A percentile compares a stretch with the other conserved stretches of the same genome.
Evolutionary conservation across 2,329 filamentous ascomycete genomes (phyloP).

Genomic region (Fusarium domesticum): DNA sequence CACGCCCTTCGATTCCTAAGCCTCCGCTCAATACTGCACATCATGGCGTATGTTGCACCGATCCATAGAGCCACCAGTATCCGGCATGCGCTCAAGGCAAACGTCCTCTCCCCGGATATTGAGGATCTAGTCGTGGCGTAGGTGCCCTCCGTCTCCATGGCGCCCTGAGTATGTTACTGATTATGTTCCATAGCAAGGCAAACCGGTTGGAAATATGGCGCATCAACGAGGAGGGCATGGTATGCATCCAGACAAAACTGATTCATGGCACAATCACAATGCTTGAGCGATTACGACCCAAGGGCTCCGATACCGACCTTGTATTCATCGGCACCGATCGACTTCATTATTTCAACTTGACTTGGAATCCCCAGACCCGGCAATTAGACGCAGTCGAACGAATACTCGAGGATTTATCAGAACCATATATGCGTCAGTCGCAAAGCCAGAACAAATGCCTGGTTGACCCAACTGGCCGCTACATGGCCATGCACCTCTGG

Average conservation of each 20-base stretch:
- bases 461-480: conserved; percentile 73
- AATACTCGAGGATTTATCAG: conserved; percentile 51
- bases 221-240: conserved; percentile 60
- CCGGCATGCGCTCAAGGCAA: conserved; percentile 79
- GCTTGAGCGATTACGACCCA: conserved; percentile 74
- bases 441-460: conserved; percentile 80
- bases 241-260: conserved; percentile 63
- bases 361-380: conserved; percentile 65
- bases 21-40: conserved; percentile 10
- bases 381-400: conserved; percentile 52
- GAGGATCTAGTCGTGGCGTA: conserved; percentile 88
- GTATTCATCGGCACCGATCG: conserved; percentile 91
- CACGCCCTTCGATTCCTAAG: neutral
- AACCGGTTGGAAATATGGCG: conserved; percentile 85
- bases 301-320: conserved; percentile 71
- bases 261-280: conserved; percentile 86
- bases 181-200: conserved; percentile 58
- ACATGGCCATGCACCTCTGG: conserved; percentile 58
- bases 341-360: conserved; percentile 85
- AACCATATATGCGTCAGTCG: conserved; percentile 67
- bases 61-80: conserved; percentile 92
- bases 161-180: conserved; percentile 30
- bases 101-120: conserved; percentile 69
- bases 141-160: conserved; percentile 34
- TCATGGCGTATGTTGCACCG: conserved; percentile 91